A percentile compares a stretch with the other conserved stretches of the same genome.
Evolutionary conservation across 768 basidiomycete genomes (phyloP).

Genomic region (Leccinum ochraceum): DNA sequence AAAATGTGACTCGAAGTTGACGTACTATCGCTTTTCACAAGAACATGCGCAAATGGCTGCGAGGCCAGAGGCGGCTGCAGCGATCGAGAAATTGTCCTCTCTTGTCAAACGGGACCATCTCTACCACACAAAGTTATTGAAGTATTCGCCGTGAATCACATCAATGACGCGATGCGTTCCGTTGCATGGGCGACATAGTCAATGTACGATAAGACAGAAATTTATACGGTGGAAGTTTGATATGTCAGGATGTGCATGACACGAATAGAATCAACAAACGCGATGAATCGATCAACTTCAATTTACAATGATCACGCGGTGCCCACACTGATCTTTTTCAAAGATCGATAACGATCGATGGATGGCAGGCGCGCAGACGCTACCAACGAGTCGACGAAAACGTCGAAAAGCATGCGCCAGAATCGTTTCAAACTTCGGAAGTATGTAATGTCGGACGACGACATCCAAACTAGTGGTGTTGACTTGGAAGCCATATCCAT

Average conservation of each 20-base stretch:
- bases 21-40: conserved; percentile 6
- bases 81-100: conserved; percentile 11
- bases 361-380: too few species aligned
- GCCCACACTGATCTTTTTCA: too few species aligned
- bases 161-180: not conserved
- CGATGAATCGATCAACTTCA: not conserved
- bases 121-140: conserved; percentile 13
- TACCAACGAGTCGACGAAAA: too few species aligned
- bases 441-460: too few species aligned
- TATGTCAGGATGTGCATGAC: not conserved
- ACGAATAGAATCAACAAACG: not conserved
- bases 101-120: conserved; percentile 19
- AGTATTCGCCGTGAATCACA: conserved; percentile 1
- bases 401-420: not conserved
- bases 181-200: not conserved
- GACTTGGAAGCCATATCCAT: too few species aligned
- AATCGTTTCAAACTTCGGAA: not conserved
- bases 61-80: conserved; percentile 9
- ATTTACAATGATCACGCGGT: too few species aligned
- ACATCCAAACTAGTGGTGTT: too few species aligned
- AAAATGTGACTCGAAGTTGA: not conserved
- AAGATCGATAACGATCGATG: too few species aligned
- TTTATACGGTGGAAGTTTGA: not conserved
- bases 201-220: not conserved
- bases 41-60: conserved; percentile 13